Base-by-base conservation (phyloP, 164 flowering plant genomes). In the Malania oleifera region DNA sequence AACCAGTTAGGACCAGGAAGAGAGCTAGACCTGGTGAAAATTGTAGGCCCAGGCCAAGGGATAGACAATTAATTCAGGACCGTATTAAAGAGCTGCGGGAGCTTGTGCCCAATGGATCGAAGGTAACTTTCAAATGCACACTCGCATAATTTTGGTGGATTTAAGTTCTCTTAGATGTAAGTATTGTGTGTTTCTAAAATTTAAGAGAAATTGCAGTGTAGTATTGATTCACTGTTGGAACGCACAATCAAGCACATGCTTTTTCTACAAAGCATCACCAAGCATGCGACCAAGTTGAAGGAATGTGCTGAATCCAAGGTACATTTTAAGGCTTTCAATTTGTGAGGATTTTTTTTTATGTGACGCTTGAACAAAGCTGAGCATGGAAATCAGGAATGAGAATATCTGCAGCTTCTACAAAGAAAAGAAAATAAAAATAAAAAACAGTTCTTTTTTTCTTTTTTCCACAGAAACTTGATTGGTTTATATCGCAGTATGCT, bases 1-100 rank as follows among this genome's bases (percentile, higher is more conserved):
- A 78, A 67, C 70, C 72, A 35, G 26, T 58, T 39, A 89, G 83
- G 70, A 61, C 62, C 27, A 83, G 71, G 61, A 89, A 83, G 73
- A 79, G 92, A 69, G 77, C 88, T 45, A 83, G 80, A 64, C 83
- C 91, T 59, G 87, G 88, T 65, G 95, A 86, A 72, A 86, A 59
- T 68, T 65, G 61, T 51, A 78, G 89, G 67, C 91, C 95, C 31
- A 70, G 95, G 66, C 95, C 97, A 27, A 78, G 89, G 67, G 91
- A 89, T 68, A 80, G 95, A 63, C 95, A 87, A 56, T 70, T 86
- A 63, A 89, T 89, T 57, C 95, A 85, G 68, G 95, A 89, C 73
- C 95, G 91, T 20, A 78, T 89, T 11, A 87, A 89, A 73, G 95
- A 89, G 69, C 70, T 89, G 59, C 68, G 97, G 27, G 86, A 83